Evolutionary conservation across 345 rosid genomes (phyloP), one percentile per base, ranked within the genome.

Genomic region (Salix suchowensis): DNA sequence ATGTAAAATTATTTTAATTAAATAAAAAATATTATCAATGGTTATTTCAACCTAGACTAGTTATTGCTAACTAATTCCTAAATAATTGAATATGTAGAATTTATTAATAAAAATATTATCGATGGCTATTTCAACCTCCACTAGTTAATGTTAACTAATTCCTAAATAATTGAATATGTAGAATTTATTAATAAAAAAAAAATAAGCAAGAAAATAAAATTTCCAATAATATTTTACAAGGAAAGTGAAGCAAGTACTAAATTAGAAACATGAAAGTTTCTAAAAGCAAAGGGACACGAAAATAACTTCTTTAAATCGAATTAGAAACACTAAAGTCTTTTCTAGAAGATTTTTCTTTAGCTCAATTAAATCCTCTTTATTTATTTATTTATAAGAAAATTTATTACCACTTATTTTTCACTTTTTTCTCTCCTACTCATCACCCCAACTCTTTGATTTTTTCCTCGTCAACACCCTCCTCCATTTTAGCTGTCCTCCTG

Each of bases 401-500:
- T n/a, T 70, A 58, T 78, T 40, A 46, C 19, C 48, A 21, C 28
- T 36, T 26, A 28, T 68, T 74, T 54, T 76, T 55, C 19, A 37
- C 28, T 54, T 58, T 24, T 73, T 23, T 12, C 50, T 39, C 71
- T 10, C 71, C 71, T 16, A 8, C 58, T 65, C 65, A 4, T 15
- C 69, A 28, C 19, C 67, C 15, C 37, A 39, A 4, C 67, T 46
- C 21, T 39, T 74, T 48, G 9, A 42, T 74, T 58, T n/a, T 67
- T 70, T 71, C 74, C 78, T 83, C 87, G 88, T 82, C 88, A 86
- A 84, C n/a, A 23, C 4, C 60, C 24, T 19, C 85, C 84, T 76
- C 82, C 84, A 80, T 82, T 85, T 82, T 85, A 82, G 87, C 67
- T 75, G 88, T 85, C 85, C 72, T 80, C 80, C 80, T 80, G 85